Conservation (phyloP, 495 filamentous ascomycete genomes). For the Articulospora tetracladia region DNA sequence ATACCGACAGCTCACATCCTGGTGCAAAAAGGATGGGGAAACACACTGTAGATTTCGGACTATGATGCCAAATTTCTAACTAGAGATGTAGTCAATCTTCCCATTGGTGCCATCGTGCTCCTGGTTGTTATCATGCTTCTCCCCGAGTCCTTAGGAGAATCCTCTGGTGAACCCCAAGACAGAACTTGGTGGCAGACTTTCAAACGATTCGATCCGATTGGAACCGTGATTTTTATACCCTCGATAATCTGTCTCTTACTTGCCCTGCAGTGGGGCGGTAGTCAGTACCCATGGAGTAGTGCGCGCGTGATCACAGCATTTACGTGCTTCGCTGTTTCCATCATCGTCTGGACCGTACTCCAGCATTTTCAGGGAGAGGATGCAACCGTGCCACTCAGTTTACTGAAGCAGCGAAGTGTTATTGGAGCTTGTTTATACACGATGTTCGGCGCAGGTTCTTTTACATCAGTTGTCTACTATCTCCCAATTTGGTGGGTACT, state of each 20-base stretch:
- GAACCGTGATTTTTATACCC: constrained; percentile 34
- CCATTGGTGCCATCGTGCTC: constrained; percentile 54
- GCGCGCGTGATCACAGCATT: constrained; percentile 35
- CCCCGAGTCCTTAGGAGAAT: constrained; percentile 18
- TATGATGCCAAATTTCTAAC: neutral
- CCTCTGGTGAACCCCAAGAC: neutral
- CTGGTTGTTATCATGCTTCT: constrained; percentile 57
- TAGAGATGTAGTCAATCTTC: constrained; percentile 46
- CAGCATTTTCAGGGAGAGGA: constrained; percentile 65
- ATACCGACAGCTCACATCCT: neutral
- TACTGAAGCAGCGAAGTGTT: constrained; percentile 71
- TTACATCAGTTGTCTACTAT: constrained; percentile 64
- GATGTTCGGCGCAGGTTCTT: constrained; percentile 55
- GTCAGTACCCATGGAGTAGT: constrained; percentile 34
- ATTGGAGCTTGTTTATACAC: constrained; percentile 34
- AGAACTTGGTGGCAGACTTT: neutral
- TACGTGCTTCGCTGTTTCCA: constrained; percentile 57
- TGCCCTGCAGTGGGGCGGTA: constrained; percentile 44
- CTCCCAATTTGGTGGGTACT: constrained; percentile 36
- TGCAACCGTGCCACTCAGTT: constrained; percentile 69
- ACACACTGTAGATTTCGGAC: neutral
- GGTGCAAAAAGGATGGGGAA: too few relatives aligned
- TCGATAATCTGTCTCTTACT: constrained; percentile 35
- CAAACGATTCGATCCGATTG: constrained; percentile 44
- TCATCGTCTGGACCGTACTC: constrained; percentile 54